Percentiles rank a stretch among this genome's conserved stretches.
phyloP scores from a whole-genome alignment of 164 flowering plant genomes.

The Stephania yunnanensis region DNA sequence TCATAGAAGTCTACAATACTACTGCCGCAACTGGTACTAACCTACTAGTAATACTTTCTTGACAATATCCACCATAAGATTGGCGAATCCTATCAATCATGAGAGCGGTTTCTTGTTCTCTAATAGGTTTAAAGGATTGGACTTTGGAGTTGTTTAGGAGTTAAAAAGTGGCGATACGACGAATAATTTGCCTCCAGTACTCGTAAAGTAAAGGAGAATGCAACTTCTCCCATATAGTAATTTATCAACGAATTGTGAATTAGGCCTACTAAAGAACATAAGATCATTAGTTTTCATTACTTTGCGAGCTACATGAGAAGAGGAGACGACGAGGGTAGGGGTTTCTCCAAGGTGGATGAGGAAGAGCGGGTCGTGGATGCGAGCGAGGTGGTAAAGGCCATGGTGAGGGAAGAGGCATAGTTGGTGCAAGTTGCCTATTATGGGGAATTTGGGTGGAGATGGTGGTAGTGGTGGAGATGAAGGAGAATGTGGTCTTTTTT shows the following conservation, averaged over 20 bases:
- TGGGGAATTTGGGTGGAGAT: constrained; percentile 20
- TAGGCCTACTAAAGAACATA: no score
- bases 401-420: constrained; percentile 26
- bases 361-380: constrained; percentile 29
- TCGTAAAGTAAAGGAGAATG: no score
- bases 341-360: constrained; percentile 26
- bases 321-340: constrained; percentile 17
- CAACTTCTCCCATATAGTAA: neutral
- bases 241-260: constrained; percentile 3
- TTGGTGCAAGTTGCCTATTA: constrained; percentile 39
- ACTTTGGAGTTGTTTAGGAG: constrained; percentile 2
- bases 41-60: no score
- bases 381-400: constrained; percentile 18
- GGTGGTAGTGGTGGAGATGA: no score
- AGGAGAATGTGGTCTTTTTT: no score
- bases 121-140: neutral
- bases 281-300: no score
- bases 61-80: no score
- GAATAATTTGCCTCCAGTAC: no score
- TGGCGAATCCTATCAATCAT: no score
- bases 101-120: no score
- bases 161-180: constrained; percentile 10
- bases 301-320: no score
- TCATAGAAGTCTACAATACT: neutral
- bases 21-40: no score